Base-by-base conservation (phyloP, 768 basidiomycete genomes). In the Cystobasidium tubakii region DNA sequence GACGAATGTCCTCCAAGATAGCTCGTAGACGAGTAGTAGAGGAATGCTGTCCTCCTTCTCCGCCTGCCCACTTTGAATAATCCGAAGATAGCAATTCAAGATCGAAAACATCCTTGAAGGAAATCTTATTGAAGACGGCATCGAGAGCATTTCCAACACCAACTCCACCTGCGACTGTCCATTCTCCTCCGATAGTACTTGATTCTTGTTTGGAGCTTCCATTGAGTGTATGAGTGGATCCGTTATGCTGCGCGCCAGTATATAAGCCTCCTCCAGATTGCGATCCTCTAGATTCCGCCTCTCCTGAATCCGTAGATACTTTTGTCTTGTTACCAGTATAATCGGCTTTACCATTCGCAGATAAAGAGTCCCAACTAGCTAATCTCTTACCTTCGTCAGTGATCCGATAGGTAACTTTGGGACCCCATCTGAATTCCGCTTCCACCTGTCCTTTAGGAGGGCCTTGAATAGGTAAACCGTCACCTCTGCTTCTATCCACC, bases 381-480 rank as follows among this genome's bases (percentile, higher is more conserved):
- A 90, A 82, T 46, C 88, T 86, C 74, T 87, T 86, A 31, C 96
- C 96, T 81, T 94, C 92, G 21, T 93, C 90, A 0, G 96, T 94
- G 80, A 98, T 86, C 81, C 86, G 88, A 85, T 99, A 99, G 79
- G 95, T 88, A 13, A 93, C 92, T 79, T 95, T 94, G 46, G 91
- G 89, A 0, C 93, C 94, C 82, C 91, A 94, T 50, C 95, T 89
- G 85, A 95, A 99, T 83, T 98, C 95, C 66, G 91, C 93, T 74
- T 73, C 23, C 19, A 64, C 69, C 66, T 75, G 67, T 71, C 66
- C 74, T 76, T 65, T 54, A 76, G 54, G 25, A 29, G 57, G 57
- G 6, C 57, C 57, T 60, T 60, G 57, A 7, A 60, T 34, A 63
- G 42, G 53, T 13, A 39, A 50, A 74, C 76, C 42, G 70, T 74